Base-by-base conservation (phyloP, 352 stramenopile genomes). In the Globisporangium solare region DNA sequence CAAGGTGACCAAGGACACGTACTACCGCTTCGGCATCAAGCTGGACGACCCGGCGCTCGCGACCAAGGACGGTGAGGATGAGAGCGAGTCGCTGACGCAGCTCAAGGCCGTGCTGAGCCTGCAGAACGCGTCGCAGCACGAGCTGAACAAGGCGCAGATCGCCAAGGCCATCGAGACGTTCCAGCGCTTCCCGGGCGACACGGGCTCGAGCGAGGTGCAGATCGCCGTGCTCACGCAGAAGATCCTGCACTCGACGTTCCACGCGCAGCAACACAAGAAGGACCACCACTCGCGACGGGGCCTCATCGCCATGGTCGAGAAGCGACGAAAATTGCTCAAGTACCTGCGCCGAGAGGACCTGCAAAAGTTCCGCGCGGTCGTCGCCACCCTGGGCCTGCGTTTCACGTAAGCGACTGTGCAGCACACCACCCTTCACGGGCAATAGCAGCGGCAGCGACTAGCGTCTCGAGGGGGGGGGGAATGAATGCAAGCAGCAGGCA, bases 211-310 rank as follows among this genome's bases (percentile, higher is more conserved):
- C 64, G 84, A 94, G 55, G 84, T 92, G 58, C 84, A 94, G 67
- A 74, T 94, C 51, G 84, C 84, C 8, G 81, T 92, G 59, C 67
- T 94, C 22, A 94, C 84, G 62, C 82, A 94, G 63, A 92, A 90
- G 73, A 92, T 94, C 54, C 63, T 88, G 60, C 83, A 74, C 50
- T 86, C 65, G 54, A 94, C 84, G 61, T 47, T 76, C 15, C 84
- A 94, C 71, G 80, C 83, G 31, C 73, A 86, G 61, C 59, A 59
- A 21, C 73, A 94, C 71, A 92, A 92, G 82, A 89, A 94, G 66
- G 84, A 94, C 68, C 82, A 92, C 57, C 84, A 94, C 74, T 94
- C 84, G 64, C 76, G 82, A 61, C 82, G 84, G 60, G 84, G 84
- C 3, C 73, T 94, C 20, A 89, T 92, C 41, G 78, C 83, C 20